Percentiles rank a stretch among this genome's conserved stretches.
These are phyloP conservation scores for Fusarium nanum DNA, from an alignment of 2,329 filamentous ascomycete species.

Conservation along the genomic window DNA sequence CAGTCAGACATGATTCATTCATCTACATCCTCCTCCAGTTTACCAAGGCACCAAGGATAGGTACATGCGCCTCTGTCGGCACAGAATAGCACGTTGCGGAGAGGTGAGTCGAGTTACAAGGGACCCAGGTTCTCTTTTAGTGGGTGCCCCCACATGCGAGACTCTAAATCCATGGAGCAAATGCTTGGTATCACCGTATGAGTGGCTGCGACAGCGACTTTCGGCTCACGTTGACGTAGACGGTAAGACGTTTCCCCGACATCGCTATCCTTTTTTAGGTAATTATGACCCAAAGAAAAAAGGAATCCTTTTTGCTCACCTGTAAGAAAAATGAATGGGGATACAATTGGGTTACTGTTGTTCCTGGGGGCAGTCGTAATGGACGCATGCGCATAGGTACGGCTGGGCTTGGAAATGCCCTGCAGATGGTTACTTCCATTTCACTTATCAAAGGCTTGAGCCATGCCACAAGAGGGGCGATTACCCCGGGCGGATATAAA, in stretches of 20 bases:
- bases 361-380: background rate
- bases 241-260: background rate
- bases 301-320: background rate
- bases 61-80: conserved; percentile 12
- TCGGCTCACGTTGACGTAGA: conserved; percentile 17
- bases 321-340: background rate
- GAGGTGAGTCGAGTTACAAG: conserved; percentile 31
- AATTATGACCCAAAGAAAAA: background rate
- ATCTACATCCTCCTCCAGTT: background rate
- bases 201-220: conserved; percentile 9
- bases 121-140: conserved; percentile 14
- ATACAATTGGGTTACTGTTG: too few relatives aligned
- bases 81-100: conserved; percentile 24
- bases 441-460: conserved; percentile 18
- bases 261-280: background rate
- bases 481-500: conserved; percentile 41
- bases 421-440: conserved; percentile 19
- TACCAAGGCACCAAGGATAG: background rate
- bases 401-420: conserved; percentile 25
- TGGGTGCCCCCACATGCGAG: conserved; percentile 31
- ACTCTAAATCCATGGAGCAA: conserved; percentile 28
- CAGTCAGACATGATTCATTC: background rate
- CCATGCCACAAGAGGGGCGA: conserved; percentile 33
- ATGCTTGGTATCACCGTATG: conserved; percentile 7
- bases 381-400: background rate